Evolutionary conservation across 2,329 filamentous ascomycete species (phyloP).

Genomic region (Pezicula carpinea): DNA sequence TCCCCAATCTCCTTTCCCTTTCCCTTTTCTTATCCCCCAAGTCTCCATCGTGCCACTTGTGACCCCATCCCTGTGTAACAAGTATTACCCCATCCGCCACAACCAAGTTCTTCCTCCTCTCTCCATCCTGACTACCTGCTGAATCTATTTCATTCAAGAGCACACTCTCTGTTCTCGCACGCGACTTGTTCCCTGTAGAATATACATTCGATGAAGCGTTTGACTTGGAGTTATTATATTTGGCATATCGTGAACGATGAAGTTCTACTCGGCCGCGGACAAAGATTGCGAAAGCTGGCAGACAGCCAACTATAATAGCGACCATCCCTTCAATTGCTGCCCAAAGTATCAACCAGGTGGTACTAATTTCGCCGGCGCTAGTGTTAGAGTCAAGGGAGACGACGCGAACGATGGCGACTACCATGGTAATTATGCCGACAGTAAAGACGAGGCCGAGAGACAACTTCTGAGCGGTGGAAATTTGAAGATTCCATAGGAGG

Average conservation of each 20-base stretch:
- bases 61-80: slow-evolving; percentile 3
- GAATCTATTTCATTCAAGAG: slow-evolving; percentile 9
- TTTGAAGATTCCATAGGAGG: slow-evolving; percentile 10
- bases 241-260: neutral
- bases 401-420: slow-evolving; percentile 13
- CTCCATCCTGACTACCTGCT: neutral
- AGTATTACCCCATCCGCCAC: slow-evolving; percentile 1
- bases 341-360: slow-evolving; percentile 15
- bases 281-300: slow-evolving; percentile 16
- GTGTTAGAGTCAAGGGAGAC: slow-evolving; percentile 11
- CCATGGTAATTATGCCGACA: slow-evolving; percentile 16
- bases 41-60: slow-evolving; percentile 2
- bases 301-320: slow-evolving; percentile 14
- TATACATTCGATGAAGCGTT: neutral
- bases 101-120: slow-evolving; percentile 6
- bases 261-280: slow-evolving; percentile 9
- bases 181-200: slow-evolving; percentile 4
- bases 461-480: slow-evolving; percentile 9
- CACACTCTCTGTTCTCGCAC: slow-evolving; percentile 7
- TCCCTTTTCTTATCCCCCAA: no score
- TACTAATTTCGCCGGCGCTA: slow-evolving; percentile 9
- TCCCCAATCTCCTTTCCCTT: no score
- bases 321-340: slow-evolving; percentile 11
- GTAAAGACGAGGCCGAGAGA: slow-evolving; percentile 12
- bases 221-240: neutral